These are phyloP conservation scores for Linum trigynum DNA, from an alignment of 345 rosid genomes.

Conservation along the genomic window DNA sequence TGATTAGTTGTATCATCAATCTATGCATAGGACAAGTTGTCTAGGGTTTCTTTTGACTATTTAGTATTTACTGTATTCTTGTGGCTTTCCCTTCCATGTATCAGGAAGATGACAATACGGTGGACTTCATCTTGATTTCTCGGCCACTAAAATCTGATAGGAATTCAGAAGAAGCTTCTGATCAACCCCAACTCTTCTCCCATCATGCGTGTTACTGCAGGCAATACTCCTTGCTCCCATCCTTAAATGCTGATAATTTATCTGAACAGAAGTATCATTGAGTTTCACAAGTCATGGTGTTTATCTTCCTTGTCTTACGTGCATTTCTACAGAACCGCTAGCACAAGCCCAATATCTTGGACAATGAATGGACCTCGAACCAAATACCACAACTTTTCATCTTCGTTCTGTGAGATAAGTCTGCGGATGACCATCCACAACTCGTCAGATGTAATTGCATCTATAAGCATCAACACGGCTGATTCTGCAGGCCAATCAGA, in stretches of 20 bases:
- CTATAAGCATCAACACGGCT: conserved; percentile 38
- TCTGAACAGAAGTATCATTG: background rate
- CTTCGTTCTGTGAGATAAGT: conserved; percentile 49
- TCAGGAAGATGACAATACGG: conserved; percentile 47
- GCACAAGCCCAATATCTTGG: conserved; percentile 69
- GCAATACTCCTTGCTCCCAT: conserved; percentile 25
- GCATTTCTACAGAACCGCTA: conserved; percentile 37
- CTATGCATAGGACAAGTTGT: background rate
- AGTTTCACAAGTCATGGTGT: background rate
- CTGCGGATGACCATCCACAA: conserved; percentile 60
- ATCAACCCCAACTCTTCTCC: conserved; percentile 41
- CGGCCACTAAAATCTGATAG: conserved; percentile 27
- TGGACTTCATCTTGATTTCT: conserved; percentile 70
- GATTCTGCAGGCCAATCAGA: conserved; percentile 29
- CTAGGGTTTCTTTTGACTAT: background rate
- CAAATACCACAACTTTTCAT: conserved; percentile 51
- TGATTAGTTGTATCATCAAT: background rate
- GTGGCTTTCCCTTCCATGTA: conserved; percentile 10
- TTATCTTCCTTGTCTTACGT: conserved; percentile 10
- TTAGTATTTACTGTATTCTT: background rate
- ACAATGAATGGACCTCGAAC: conserved; percentile 50
- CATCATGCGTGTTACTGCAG: conserved; percentile 79
- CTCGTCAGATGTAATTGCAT: conserved; percentile 37
- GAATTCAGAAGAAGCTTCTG: conserved; percentile 31
- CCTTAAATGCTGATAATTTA: conserved; percentile 1